Evolutionary conservation across 116 monocot genomes (phyloP), one percentile per base, ranked within the genome.

Genomic region (Papilionanthe hybrid): DNA sequence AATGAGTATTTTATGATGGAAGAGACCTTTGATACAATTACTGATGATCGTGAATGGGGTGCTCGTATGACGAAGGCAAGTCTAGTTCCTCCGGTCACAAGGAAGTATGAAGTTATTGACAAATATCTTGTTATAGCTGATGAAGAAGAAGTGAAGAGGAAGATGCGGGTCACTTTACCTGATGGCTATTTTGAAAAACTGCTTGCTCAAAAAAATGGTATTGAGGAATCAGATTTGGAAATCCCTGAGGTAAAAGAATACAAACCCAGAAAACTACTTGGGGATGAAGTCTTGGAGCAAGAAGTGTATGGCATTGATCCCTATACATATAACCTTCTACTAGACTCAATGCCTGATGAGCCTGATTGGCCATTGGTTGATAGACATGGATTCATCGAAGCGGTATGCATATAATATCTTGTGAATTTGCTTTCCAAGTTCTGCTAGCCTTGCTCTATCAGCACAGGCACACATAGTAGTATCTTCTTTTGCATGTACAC

Each of bases 271-370:
- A 99, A 99, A 87, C 57, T 85, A 63, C 86, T 95, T 78, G 99
- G 95, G 18, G 89, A 79, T 80, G 95, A 99, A 87, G 93, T 99
- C 18, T 50, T 99, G 42, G 99, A 99, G 75, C 99, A 99, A 85
- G 99, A 99, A 83, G 99, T 99, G 8, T 99, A 99, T 88, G 99
- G 99, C 10, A 99, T 99, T 76, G 99, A 99, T 84, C 99, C 99
- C 75, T 93, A 95, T 75, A 99, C 99, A 9, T 93, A 99, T 80
- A 99, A 99, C 79, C 95, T 99, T 80, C 89, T 99, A 58, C 85
- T 95, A 68, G 93, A 99, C 80, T 92, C 93, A 30, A 95, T 99
- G 89, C 91, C 95, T 55, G 87, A 90, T 55, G 99, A 99, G 66
- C 72, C 81, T 63, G 89, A 92, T 27, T 99, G 90, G 90, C 74